phyloP scores from a whole-genome alignment of 179 eudicot species.

The Heliamphora pulchella region DNA sequence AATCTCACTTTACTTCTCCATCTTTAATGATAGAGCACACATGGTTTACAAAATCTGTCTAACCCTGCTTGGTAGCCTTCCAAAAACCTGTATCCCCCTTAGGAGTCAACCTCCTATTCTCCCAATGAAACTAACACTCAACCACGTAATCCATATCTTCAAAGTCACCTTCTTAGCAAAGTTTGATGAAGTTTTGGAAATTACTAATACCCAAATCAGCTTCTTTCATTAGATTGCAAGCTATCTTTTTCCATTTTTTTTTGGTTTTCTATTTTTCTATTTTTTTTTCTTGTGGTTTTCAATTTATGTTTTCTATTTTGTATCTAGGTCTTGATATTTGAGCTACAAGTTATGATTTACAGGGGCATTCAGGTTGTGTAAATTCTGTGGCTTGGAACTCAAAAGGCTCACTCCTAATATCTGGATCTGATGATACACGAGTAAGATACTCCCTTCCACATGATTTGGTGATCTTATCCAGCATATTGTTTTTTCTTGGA shows the following conservation, averaged over 20 bases:
- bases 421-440: slow-evolving; percentile 91
- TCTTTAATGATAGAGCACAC: too few relatives aligned
- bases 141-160: too few relatives aligned
- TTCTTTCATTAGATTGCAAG: too few relatives aligned
- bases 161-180: too few relatives aligned
- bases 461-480: slow-evolving; percentile 4
- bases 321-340: not conserved
- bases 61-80: too few relatives aligned
- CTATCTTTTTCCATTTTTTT: not conserved
- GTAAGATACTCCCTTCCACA: slow-evolving; percentile 31
- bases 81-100: too few relatives aligned
- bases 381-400: slow-evolving; percentile 93
- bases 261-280: not conserved
- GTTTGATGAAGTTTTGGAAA: too few relatives aligned
- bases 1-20: too few relatives aligned
- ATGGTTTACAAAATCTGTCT: too few relatives aligned
- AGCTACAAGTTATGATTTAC: slow-evolving; percentile 13
- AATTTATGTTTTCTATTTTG: not conserved
- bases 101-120: too few relatives aligned
- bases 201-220: too few relatives aligned
- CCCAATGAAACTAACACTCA: too few relatives aligned
- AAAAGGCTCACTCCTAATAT: slow-evolving; percentile 71
- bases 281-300: not conserved
- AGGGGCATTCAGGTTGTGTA: slow-evolving; percentile 94
- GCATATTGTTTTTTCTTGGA: not conserved